Evolutionary conservation across 805 yeast genomes (phyloP), one percentile per base, ranked within the genome.

Genomic region (Metschnikowia koreensis): DNA sequence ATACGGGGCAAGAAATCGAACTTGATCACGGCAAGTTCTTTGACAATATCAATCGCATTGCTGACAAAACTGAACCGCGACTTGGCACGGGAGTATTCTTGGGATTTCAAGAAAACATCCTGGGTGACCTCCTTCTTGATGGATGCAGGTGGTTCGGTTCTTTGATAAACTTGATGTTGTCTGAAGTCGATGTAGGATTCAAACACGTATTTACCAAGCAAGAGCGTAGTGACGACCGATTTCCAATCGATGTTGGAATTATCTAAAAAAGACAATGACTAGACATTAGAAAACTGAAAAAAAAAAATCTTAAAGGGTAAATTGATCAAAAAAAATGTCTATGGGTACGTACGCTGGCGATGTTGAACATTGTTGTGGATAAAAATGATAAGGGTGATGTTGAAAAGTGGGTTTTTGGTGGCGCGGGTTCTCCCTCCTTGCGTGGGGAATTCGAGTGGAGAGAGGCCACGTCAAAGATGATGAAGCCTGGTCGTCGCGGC

Each of bases 181-280:
- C 97, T 85, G 58, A 77, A 80, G 44, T 83, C 80, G 48, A 94
- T 73, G 64, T 85, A 86, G 4, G 86, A 77, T 60, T 89, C 94
- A 66, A 91, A 91, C 3, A 77, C 68, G 63, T 80, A 90, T 65
- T 90, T 87, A 33, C 87, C 88, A 13, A 86, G 74, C 4, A 96
- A 79, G 63, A 90, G 83, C 1, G 91, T 88, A 42, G 87, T 66
- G 44, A 93, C 81, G 41, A 92, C 73, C 11, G 77, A 62, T 64
- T 89, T 90, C 97, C 97, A 94, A 55, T 90, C 80, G 61, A 89
- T 80, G 13, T 77, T 76, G 3, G 94, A 85, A 45, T 70, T 73
- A 64, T 90, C 96, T 53, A 86, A 71, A 34, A 80, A 68, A 3
- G 76, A 63, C 53, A 84, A 80, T 11, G 83, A 55, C 77, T 73